phyloP scores from a whole-genome alignment of 805 yeast species.

The Saccharomycopsis sp. region DNA sequence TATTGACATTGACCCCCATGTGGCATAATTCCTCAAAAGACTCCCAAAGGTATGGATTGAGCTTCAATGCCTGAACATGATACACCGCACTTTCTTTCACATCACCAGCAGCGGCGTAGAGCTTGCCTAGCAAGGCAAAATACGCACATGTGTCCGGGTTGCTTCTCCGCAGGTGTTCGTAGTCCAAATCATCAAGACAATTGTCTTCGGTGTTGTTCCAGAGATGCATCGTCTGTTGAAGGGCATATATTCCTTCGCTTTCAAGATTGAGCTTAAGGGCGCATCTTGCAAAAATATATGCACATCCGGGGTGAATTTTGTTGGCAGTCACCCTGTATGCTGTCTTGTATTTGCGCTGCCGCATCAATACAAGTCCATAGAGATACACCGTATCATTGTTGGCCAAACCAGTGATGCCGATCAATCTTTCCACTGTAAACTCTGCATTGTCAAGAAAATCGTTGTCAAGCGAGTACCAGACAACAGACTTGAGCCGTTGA shows the following conservation, averaged over 20 bases:
- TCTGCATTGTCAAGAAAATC: constrained; percentile 71
- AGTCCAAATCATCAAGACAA: constrained; percentile 24
- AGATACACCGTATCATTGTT: constrained; percentile 59
- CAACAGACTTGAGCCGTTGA: constrained; percentile 45
- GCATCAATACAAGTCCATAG: constrained; percentile 59
- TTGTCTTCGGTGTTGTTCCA: constrained; percentile 29
- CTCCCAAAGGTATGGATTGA: constrained; percentile 81
- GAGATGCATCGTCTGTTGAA: constrained; percentile 32
- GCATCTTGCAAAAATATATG: constrained; percentile 65
- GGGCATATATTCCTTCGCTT: constrained; percentile 55
- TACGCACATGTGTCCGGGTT: constrained; percentile 68
- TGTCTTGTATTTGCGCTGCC: constrained; percentile 51
- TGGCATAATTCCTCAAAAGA: constrained; percentile 71
- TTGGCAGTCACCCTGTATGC: constrained; percentile 49
- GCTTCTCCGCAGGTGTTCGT: constrained; percentile 32
- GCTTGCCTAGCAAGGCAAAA: constrained; percentile 61
- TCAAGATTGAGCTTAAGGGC: constrained; percentile 49
- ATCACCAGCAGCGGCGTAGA: constrained; percentile 55
- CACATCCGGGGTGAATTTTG: constrained; percentile 61
- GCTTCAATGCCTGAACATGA: constrained; percentile 60
- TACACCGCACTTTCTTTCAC: constrained; percentile 56
- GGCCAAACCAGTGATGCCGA: constrained; percentile 44
- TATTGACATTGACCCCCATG: constrained; percentile 63
- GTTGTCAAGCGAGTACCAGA: constrained; percentile 67
- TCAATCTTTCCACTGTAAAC: constrained; percentile 75